Percentiles rank a stretch among this genome's conserved stretches.
phyloP scores from a whole-genome alignment of 2,329 filamentous ascomycete species.

The Cladosporium phlei region DNA sequence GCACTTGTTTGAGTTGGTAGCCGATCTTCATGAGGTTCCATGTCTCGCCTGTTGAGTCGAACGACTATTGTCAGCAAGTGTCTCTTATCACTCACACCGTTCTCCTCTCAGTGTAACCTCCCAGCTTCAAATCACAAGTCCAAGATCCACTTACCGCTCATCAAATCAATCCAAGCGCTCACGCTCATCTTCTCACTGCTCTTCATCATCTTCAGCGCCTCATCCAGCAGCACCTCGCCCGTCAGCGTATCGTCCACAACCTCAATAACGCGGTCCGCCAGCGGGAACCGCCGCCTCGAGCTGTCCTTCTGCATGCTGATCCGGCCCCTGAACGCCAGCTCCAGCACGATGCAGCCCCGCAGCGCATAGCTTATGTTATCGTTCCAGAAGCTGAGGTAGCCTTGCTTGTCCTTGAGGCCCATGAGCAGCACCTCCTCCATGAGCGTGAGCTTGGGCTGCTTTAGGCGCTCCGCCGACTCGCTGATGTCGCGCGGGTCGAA shows the following conservation, averaged over 20 bases:
- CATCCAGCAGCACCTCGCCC: slow-evolving; percentile 93
- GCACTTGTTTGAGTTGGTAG: slow-evolving; percentile 98
- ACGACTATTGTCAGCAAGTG: slow-evolving; percentile 19
- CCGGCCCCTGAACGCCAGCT: slow-evolving; percentile 90
- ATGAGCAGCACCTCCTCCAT: slow-evolving; percentile 98
- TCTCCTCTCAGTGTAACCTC: not conserved
- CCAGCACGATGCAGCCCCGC: slow-evolving; percentile 95
- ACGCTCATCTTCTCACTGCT: slow-evolving; percentile 99
- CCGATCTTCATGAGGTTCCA: slow-evolving; percentile 99
- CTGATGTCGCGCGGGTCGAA: slow-evolving; percentile 96
- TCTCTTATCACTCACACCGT: not conserved
- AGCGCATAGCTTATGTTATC: slow-evolving; percentile 99
- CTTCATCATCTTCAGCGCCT: slow-evolving; percentile 99
- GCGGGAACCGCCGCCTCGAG: slow-evolving; percentile 81
- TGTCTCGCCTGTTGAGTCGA: slow-evolving; percentile 87
- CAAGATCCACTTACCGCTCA: slow-evolving; percentile 73
- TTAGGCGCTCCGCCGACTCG: slow-evolving; percentile 91
- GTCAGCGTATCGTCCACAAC: slow-evolving; percentile 95
- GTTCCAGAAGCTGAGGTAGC: slow-evolving; percentile 99
- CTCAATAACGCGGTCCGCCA: slow-evolving; percentile 91
- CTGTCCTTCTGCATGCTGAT: slow-evolving; percentile 99
- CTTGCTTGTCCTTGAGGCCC: slow-evolving; percentile 98
- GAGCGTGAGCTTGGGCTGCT: slow-evolving; percentile 95
- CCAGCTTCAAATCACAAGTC: not conserved
- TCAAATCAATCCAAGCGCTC: slow-evolving; percentile 95